Base-by-base conservation (phyloP, 31 red algal species). In the Asparagopsis taxiformis region DNA sequence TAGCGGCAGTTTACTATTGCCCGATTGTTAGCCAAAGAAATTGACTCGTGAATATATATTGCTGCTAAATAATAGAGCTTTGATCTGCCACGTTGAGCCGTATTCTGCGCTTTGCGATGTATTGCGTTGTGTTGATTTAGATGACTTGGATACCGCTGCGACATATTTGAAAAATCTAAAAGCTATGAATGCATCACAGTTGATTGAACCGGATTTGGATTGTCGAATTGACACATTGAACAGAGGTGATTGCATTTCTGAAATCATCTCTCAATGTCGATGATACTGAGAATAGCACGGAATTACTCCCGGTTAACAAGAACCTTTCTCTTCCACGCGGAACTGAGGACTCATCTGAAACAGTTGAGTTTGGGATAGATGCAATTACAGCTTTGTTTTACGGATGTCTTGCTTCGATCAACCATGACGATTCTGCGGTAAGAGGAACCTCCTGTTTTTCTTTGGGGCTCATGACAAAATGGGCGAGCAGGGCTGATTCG, bases 131-230 rank as follows among this genome's bases (percentile, higher is more conserved):
- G 4, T 58, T 2, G 49, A 38, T 44, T 24, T 30, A 17, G 31
- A 32, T 64, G 85, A 89, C 20, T 62, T 93, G n/a, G 22, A 44
- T 29, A 57, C 52, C 51, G 76, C 61, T 3, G 59, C 60, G 17
- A 28, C 19, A 8, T 16, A 65, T 31, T 49, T 93, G 35, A 71
- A 33, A 33, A 16, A 25, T 7, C 78, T 93, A 74, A 70, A 82
- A 44, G 74, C 90, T 11, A 80, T 80, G 90, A 31, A 66, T 20
- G 33, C 43, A 46, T 48, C 75, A 23, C 65, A 59, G 3, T 41
- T 93, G 33, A 74, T 71, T 59, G 30, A 72, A 3, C 81, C 81
- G 25, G 90, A 93, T 41, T 51, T 82, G 31, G 90, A 93, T 57
- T 4, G 53, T 46, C 74, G 75, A 37, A 67, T 93, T n/a, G 75